Conservation (phyloP, 495 filamentous ascomycete species). For the Podospora pseudopauciseta region DNA sequence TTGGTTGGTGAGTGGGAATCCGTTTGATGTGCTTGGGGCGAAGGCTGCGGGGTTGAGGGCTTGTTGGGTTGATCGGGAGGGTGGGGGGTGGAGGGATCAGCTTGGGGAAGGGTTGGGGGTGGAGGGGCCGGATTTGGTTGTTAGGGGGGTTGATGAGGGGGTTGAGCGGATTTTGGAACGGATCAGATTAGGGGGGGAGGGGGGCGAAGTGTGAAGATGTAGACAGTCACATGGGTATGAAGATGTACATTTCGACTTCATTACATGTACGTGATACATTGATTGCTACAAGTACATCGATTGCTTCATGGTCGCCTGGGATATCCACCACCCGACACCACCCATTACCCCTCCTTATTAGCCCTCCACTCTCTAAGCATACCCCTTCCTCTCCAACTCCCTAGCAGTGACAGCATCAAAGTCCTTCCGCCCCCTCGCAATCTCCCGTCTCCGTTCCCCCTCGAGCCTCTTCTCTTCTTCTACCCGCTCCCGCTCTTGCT, state of each 20-base stretch:
- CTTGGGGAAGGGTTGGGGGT: conserved; percentile 41
- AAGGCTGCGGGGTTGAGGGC: conserved; percentile 54
- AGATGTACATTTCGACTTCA: no score
- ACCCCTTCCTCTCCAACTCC: neutral
- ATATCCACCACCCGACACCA: no score
- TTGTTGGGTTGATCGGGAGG: conserved; percentile 66
- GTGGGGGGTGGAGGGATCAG: conserved; percentile 51
- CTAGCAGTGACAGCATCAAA: neutral
- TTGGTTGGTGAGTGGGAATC: conserved; percentile 74
- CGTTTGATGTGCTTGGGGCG: conserved; percentile 70
- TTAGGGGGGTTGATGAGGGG: conserved; percentile 49
- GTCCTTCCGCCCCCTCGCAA: neutral
- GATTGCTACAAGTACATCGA: no score
- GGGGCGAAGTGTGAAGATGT: no score
- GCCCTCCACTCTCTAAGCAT: neutral
- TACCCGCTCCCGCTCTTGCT: neutral
- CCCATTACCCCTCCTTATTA: neutral
- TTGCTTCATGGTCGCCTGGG: no score
- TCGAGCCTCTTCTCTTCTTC: neutral
- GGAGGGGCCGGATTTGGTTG: conserved; percentile 43
- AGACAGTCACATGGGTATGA: no score
- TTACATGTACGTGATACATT: no score
- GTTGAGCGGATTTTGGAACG: conserved; percentile 37
- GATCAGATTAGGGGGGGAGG: no score
- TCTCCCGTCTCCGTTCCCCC: neutral